Evolutionary conservation across 345 rosid genomes (phyloP), one percentile per base, ranked within the genome.

Genomic region (Populus nigra): DNA sequence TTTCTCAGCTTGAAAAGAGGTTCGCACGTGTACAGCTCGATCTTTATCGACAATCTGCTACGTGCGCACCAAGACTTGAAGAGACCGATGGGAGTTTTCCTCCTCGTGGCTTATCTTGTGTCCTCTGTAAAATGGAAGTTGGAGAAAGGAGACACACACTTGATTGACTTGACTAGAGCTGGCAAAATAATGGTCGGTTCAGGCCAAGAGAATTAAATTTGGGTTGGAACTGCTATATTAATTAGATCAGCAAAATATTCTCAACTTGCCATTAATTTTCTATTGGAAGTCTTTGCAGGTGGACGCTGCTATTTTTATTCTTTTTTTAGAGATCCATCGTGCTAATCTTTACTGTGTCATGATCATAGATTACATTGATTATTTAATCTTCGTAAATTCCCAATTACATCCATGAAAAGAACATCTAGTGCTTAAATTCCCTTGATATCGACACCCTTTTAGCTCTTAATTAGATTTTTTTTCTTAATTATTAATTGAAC

Each of bases 11-110:
- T 31, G 69, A 67, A 84, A 59, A 12, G 82, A 29, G 36, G 74
- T 70, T 78, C 80, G 87, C 89, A 88, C 93, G 86, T 91, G 92
- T 91, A 88, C 91, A 89, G 85, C 89, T 81, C 82, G 73, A 82
- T 77, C 65, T 76, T 39, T 61, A 84, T 83, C 57, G 81, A 80
- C 72, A 75, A 45, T 63, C 36, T 57, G 36, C 53, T 81, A 75
- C 84, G 85, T 79, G 84, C 85, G 71, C 74, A 55, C 55, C 76
- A 61, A 49, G 65, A 23, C 65, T 59, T n/a, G 29, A 57, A 23
- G 29, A 59, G 65, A 59, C 15, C 65, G 4, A 59, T 18, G 16
- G 2, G 5, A 49, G 59, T 43, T 25, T 50, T 49, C 43, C 74
- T 33, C 43, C 7, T 73, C 41, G 4, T 17, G 23, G 43, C 23